Evolutionary conservation across 2,329 filamentous ascomycete genomes (phyloP), one percentile per base, ranked within the genome.

Genomic region (Chrysoporthe deuterocubensis): DNA sequence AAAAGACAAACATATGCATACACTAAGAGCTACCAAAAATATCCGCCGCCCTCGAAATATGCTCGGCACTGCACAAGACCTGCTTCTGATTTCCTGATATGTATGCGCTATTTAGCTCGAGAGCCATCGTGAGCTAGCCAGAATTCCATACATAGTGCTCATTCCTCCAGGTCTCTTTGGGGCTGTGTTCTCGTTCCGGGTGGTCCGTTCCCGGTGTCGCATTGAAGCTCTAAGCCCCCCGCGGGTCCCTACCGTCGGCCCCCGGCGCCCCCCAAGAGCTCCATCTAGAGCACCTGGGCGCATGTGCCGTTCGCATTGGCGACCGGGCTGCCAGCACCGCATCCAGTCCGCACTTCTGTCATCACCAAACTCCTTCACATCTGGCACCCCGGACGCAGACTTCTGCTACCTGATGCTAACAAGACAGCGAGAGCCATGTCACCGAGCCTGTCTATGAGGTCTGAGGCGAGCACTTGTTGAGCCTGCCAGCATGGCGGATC

Each of bases 401-500:
- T 11, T 57, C 9, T 57, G 18, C 26, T 40, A 16, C 4, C 34
- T 4, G n/a, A 44, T 11, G 3, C 57, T 32, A 3, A 16, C 57
- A 7, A 26, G 34, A 14, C 2, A 44, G 37, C 37, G 21, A 26
- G 37, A 60, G 57, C 40, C 40, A 60, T 60, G 57, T 26, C 21
- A 44, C 4, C 18, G 21, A 44, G 57, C 57, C 8, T 9, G 40
- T 44, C 40, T 42, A 5, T 21, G 5, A n/a, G 40, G n/a, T 60
- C 40, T 21, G 37, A 44, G 13, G 57, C 13, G 40, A 43, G 37
- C 4, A 26, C 40, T 32, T n/a, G 37, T 58, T 26, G 37, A 46
- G 34, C 18, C 26, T 21, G 5, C 50, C 57, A 68, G 43, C n/a
- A 68, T 68, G 66, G 57, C 64, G 43, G 59, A 65, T 52, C 50